These are phyloP conservation scores for Volvariella surrecta DNA, from an alignment of 1,284 basidiomycete genomes.

Conservation along the genomic window DNA sequence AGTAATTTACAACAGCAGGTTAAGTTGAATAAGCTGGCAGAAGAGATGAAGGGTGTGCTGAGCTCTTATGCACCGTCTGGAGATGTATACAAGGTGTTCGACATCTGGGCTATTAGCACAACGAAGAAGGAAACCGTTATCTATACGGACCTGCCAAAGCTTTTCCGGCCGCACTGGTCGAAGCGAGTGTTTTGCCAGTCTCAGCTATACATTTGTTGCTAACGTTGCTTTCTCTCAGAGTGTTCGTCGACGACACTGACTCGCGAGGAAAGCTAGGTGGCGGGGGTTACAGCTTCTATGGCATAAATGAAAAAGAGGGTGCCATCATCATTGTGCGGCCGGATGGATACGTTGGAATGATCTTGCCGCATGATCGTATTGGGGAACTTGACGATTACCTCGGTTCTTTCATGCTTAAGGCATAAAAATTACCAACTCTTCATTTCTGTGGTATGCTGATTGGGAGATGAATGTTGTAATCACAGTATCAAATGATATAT, in stretches of 20 bases:
- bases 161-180: slow-evolving; percentile 61
- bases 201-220: neutral
- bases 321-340: slow-evolving; percentile 63
- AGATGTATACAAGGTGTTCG: slow-evolving; percentile 32
- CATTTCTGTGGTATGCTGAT: no score
- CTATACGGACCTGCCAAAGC: no score
- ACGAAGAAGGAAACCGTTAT: slow-evolving; percentile 42
- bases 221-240: slow-evolving; percentile 23
- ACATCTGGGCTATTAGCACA: slow-evolving; percentile 43
- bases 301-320: slow-evolving; percentile 45
- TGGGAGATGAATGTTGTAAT: no score
- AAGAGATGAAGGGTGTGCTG: slow-evolving; percentile 34
- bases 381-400: neutral
- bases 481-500: no score
- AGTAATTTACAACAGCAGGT: slow-evolving; percentile 27
- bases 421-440: no score
- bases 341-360: slow-evolving; percentile 64
- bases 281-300: slow-evolving; percentile 45
- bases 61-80: slow-evolving; percentile 22
- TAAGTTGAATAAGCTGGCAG: slow-evolving; percentile 34
- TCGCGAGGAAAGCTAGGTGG: slow-evolving; percentile 30
- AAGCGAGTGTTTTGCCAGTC: slow-evolving; percentile 32
- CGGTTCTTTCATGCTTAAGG: neutral
- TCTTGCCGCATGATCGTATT: slow-evolving; percentile 26
- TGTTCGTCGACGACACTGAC: slow-evolving; percentile 39